phyloP scores from a whole-genome alignment of 192 early-diverging fungal genomes.

The Umbelopsis ramanniana region DNA sequence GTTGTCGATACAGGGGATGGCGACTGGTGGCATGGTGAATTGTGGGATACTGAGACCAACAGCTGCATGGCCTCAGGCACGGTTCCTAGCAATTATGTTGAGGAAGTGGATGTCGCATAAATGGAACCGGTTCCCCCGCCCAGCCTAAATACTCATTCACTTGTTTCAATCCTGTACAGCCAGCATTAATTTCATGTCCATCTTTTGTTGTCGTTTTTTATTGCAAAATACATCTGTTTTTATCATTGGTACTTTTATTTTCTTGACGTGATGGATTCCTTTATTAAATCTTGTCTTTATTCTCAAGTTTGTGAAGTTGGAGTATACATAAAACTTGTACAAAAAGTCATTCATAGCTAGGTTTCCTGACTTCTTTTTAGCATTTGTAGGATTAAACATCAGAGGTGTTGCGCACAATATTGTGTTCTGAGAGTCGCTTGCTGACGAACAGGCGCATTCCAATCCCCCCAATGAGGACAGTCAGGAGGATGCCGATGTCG shows the following conservation, averaged over 20 bases:
- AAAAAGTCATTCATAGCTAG: too few relatives aligned
- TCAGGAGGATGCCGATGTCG: not conserved
- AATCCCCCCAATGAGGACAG: not conserved
- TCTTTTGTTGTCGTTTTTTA: too few relatives aligned
- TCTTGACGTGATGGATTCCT: too few relatives aligned
- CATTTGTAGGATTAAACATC: too few relatives aligned
- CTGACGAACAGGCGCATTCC: not conserved
- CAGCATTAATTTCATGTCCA: too few relatives aligned
- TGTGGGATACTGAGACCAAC: constrained; percentile 29
- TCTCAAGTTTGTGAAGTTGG: too few relatives aligned
- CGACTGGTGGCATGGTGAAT: constrained; percentile 55
- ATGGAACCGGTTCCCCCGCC: not conserved
- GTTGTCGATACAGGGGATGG: constrained; percentile 42
- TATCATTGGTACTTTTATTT: too few relatives aligned
- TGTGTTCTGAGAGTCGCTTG: not conserved
- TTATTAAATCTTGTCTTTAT: too few relatives aligned
- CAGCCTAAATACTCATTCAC: not conserved
- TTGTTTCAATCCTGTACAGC: not conserved
- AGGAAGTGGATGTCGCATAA: constrained; percentile 3
- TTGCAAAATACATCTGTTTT: too few relatives aligned
- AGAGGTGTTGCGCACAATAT: too few relatives aligned
- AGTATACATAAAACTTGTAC: too few relatives aligned
- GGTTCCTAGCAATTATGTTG: constrained; percentile 5
- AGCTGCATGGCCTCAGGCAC: not conserved
- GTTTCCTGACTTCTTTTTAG: too few relatives aligned